A percentile compares a stretch with the other conserved stretches of the same genome.
Evolutionary conservation across 2,329 filamentous ascomycete species (phyloP).

Genomic region (Colletotrichum trifolii): DNA sequence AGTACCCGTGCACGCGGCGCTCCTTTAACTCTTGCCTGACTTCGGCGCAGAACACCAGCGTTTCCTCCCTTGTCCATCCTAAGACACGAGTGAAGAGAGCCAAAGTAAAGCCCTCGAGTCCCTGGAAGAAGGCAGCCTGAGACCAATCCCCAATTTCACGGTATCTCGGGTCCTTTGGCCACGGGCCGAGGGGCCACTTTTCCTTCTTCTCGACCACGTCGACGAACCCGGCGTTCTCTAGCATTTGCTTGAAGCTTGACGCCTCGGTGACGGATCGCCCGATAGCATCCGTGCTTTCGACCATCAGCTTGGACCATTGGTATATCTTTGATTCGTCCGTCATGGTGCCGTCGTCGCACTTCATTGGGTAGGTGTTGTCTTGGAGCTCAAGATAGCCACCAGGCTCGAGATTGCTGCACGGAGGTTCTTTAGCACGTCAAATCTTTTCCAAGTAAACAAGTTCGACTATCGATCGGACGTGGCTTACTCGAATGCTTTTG

Average conservation of each 20-base stretch:
- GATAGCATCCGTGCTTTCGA: conserved; percentile 44
- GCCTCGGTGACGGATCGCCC: conserved; percentile 44
- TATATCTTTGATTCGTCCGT: conserved; percentile 42
- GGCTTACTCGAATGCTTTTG: conserved; percentile 37
- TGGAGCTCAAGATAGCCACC: conserved; percentile 47
- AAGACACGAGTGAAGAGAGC: background rate
- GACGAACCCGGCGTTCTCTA: conserved; percentile 47
- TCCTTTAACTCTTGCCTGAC: too few species aligned
- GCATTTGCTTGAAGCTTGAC: conserved; percentile 39
- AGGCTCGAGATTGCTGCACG: too few species aligned
- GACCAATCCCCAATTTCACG: background rate
- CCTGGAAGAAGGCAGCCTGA: background rate
- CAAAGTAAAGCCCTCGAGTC: background rate
- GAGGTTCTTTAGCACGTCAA: conserved; percentile 39
- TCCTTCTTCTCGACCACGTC: conserved; percentile 44
- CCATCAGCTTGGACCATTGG: conserved; percentile 44
- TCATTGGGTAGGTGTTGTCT: conserved; percentile 42
- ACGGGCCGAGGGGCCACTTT: conserved; percentile 49
- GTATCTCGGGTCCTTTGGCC: conserved; percentile 44
- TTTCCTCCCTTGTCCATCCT: background rate
- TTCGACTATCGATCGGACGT: background rate
- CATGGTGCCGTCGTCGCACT: conserved; percentile 47
- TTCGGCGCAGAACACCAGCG: too few species aligned
- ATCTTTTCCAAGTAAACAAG: conserved; percentile 41
- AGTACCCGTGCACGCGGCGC: too few species aligned